Conservation (phyloP, 768 basidiomycete species). For the Coprinellus micaceus region DNA sequence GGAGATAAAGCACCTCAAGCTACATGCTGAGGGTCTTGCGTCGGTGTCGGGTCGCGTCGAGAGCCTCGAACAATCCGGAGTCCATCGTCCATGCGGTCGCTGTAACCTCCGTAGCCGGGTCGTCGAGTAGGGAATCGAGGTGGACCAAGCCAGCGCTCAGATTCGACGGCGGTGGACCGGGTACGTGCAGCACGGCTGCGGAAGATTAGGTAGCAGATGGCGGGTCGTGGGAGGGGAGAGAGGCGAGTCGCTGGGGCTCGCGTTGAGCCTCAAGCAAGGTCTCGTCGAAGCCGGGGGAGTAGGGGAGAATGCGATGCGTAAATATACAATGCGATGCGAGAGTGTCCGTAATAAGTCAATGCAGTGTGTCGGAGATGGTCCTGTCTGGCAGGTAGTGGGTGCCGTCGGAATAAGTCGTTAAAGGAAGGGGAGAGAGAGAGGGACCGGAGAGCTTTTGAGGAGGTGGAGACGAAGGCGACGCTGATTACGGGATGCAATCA, state of each 20-base stretch:
- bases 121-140: constrained; percentile 16
- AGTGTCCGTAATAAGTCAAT: constrained; percentile 54
- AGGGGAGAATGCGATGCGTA: constrained; percentile 41
- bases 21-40: constrained; percentile 60
- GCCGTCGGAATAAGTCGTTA: constrained; percentile 26
- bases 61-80: constrained; percentile 45
- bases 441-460: constrained; percentile 22
- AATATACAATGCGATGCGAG: constrained; percentile 32
- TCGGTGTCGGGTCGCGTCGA: constrained; percentile 52
- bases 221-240: constrained; percentile 26
- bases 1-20: constrained; percentile 55
- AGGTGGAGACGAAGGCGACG: constrained; percentile 26
- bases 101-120: constrained; percentile 10
- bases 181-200: constrained; percentile 58
- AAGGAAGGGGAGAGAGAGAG: constrained; percentile 10
- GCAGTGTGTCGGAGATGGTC: constrained; percentile 43
- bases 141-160: constrained; percentile 41
- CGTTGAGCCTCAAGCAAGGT: constrained; percentile 9
- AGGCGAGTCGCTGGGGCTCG: constrained; percentile 28
- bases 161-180: constrained; percentile 19
- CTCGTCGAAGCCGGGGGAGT: constrained; percentile 23
- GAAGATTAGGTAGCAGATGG: constrained; percentile 30
- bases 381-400: constrained; percentile 52
- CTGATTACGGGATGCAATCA: constrained; percentile 39
- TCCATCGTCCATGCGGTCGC: constrained; percentile 10